A percentile compares a stretch with the other conserved stretches of the same genome.
These are phyloP conservation scores for Echites panduratus DNA, from an alignment of 257 asterid genomes.

Conservation along the genomic window DNA sequence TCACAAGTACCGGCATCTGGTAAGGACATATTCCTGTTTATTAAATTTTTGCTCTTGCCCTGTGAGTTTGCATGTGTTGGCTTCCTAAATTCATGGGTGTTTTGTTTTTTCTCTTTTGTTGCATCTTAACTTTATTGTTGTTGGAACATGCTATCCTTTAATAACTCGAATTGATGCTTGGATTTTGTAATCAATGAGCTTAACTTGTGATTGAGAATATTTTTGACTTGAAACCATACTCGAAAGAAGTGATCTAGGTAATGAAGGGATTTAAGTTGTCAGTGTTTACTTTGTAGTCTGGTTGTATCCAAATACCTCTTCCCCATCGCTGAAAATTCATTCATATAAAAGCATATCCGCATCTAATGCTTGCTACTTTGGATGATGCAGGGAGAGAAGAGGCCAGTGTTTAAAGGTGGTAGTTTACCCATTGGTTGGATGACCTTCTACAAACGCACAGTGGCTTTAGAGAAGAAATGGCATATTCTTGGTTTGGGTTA, in stretches of 20 bases:
- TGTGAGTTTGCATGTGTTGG: background rate
- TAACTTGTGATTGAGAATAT: background rate
- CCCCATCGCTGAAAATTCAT: background rate
- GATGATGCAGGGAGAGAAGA: conserved; percentile 51
- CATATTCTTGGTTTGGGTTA: conserved; percentile 77
- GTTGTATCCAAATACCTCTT: background rate
- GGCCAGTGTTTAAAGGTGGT: conserved; percentile 59
- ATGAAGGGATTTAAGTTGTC: too few species aligned
- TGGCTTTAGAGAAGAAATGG: conserved; percentile 61
- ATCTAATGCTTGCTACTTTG: conserved; percentile 5
- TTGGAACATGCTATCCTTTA: background rate
- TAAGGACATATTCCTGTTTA: conserved; percentile 21
- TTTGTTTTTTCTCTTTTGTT: background rate
- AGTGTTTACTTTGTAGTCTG: too few species aligned
- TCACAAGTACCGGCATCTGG: conserved; percentile 66
- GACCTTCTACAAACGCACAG: conserved; percentile 59
- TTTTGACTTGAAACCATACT: background rate
- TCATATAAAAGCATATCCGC: background rate
- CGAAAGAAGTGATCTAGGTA: background rate
- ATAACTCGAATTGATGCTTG: background rate
- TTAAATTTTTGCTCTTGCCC: conserved; percentile 8
- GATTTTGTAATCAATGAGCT: background rate
- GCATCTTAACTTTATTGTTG: background rate
- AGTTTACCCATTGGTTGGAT: conserved; percentile 89
- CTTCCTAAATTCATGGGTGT: background rate